Conservation (phyloP, 148 eudicot genomes). For the Rhododendron griersonianum region DNA sequence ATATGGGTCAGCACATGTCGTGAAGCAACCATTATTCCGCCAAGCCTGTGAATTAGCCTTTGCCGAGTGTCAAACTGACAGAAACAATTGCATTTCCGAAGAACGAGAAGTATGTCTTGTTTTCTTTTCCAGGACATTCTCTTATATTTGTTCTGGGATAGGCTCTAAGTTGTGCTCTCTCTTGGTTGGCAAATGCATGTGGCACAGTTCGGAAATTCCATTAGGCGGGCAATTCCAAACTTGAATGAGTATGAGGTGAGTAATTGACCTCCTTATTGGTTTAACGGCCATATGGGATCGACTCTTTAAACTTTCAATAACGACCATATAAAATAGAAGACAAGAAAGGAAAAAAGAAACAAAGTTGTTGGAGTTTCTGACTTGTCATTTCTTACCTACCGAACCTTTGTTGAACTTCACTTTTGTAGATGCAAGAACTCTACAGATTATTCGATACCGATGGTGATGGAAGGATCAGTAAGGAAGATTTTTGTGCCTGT, state of each 20-base stretch:
- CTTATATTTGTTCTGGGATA: background rate
- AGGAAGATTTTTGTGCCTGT: slow-evolving; percentile 46
- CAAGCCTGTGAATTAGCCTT: slow-evolving; percentile 53
- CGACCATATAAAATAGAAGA: background rate
- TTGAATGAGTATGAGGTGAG: slow-evolving; percentile 45
- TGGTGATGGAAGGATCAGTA: slow-evolving; percentile 42
- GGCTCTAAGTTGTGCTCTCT: background rate
- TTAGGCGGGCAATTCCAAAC: slow-evolving; percentile 29
- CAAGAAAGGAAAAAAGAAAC: background rate
- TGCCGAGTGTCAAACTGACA: slow-evolving; percentile 21
- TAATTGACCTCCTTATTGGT: background rate
- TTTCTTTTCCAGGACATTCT: background rate
- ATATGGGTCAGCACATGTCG: slow-evolving; percentile 44
- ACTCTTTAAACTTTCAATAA: background rate
- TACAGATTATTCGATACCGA: slow-evolving; percentile 47
- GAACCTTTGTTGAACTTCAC: background rate
- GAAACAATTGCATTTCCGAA: slow-evolving; percentile 25
- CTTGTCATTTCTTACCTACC: background rate
- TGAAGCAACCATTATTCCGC: slow-evolving; percentile 51
- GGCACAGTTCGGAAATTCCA: slow-evolving; percentile 35
- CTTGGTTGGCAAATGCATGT: slow-evolving; percentile 9
- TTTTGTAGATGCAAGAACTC: slow-evolving; percentile 46
- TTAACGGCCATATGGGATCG: background rate
- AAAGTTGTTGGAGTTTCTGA: too few species aligned
- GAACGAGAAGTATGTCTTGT: slow-evolving; percentile 41